Percentiles rank a stretch among this genome's conserved stretches.
phyloP scores from a whole-genome alignment of 2,329 filamentous ascomycete genomes.

The Tolypocladium amazonense region DNA sequence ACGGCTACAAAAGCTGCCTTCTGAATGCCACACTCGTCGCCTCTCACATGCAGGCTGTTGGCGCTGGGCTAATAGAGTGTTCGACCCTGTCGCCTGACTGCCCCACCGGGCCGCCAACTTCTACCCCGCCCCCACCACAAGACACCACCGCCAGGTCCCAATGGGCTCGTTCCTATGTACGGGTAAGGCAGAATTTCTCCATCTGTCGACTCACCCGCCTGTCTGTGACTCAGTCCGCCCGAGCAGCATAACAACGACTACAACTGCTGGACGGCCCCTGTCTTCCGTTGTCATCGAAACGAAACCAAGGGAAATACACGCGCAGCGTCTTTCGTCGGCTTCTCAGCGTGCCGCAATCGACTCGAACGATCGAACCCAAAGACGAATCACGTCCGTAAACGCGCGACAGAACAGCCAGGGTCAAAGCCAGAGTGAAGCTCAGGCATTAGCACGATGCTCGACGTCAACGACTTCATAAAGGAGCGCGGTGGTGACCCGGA shows the following conservation, averaged over 20 bases:
- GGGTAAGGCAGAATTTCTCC: not conserved
- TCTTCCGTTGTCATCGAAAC: not conserved
- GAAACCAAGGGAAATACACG: not conserved
- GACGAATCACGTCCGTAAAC: not conserved
- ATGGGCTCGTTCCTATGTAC: no score
- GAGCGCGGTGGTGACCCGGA: conserved; percentile 89
- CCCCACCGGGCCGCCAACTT: not conserved
- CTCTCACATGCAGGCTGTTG: no score
- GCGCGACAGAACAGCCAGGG: not conserved
- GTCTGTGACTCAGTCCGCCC: not conserved
- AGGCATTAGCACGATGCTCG: conserved; percentile 45
- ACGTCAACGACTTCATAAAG: conserved; percentile 67
- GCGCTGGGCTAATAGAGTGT: no score
- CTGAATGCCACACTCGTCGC: no score
- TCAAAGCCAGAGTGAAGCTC: not conserved
- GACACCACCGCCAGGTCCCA: no score
- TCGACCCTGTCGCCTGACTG: not conserved
- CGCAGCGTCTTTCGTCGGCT: not conserved
- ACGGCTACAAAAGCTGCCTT: no score
- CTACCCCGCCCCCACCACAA: not conserved
- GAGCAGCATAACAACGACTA: not conserved
- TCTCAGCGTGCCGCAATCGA: not conserved
- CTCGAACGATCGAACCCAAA: not conserved
- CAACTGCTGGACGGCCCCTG: not conserved
- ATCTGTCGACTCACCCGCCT: not conserved